Base-by-base conservation (phyloP, 176 grass and related monocot genomes). In the Musa itinerans region DNA sequence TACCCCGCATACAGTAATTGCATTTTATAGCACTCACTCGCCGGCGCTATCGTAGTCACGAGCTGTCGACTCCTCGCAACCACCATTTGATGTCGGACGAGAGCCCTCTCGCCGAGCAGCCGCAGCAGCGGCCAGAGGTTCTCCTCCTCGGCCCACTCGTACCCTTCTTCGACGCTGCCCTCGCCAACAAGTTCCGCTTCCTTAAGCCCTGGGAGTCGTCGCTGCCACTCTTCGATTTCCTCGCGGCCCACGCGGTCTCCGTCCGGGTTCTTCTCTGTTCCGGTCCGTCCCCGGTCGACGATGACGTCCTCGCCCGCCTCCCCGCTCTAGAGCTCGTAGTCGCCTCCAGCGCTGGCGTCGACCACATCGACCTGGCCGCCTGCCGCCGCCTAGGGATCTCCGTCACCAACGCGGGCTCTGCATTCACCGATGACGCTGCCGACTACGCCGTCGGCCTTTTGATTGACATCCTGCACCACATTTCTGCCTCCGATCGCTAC, bases 391-490 rank as follows among this genome's bases (percentile, higher is more conserved):
- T 79, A n/a, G 84, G 87, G 20, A 48, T 87, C 21, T 54, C 3
- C 23, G 74, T 87, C 53, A 73, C 74, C 29, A 93, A 89, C 66
- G 50, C 80, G 1, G 90, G 90, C 17, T 54, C 10, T 11, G 27
- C 82, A 9, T 87, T 24, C 75, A 81, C 82, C 21, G 17, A 7
- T 0, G 80, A 89, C 75, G 78, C 80, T 24, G 84, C 86, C 0
- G 86, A 92, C 53, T 81, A 87, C 50, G 86, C 90, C 61, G 79
- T 92, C 2, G 84, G 79, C 0, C 77, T 92, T 27, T 48, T 85
- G 1, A 0, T 87, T 43, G 82, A 53, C 70, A 84, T 87, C n/a
- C 70, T 89, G 65, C 81, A 81, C 9, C 74, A 72, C 3, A 52
- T 95, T 24, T 70, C 85, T 0, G 84, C 86, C 10, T 80, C 83